Evolutionary conservation across 1,284 basidiomycete species (phyloP).

Genomic region (Ustilago hordei): DNA sequence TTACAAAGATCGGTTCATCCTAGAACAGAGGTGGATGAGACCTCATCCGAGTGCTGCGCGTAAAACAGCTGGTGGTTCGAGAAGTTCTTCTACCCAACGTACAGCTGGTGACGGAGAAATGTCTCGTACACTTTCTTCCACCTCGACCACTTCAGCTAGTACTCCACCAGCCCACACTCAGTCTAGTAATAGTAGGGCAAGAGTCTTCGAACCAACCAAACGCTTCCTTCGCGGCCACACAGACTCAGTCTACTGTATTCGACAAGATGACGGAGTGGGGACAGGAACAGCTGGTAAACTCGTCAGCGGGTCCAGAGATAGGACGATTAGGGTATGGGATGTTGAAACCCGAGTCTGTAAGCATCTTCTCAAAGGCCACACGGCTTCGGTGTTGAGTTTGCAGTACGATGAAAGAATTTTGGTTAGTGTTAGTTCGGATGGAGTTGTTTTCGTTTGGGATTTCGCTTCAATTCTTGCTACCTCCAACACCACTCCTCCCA

Average conservation of each 20-base stretch:
- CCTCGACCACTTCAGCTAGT: not conserved
- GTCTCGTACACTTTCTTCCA: constrained; percentile 11
- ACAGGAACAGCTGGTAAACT: constrained; percentile 45
- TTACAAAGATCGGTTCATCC: constrained; percentile 31
- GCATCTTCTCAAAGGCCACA: constrained; percentile 53
- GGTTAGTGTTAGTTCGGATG: constrained; percentile 57
- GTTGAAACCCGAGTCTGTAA: constrained; percentile 43
- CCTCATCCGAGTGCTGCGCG: constrained; percentile 1
- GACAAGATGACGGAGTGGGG: constrained; percentile 51
- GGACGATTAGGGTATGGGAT: constrained; percentile 61
- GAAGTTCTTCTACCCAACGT: not conserved
- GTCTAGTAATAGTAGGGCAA: not conserved
- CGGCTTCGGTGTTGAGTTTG: constrained; percentile 54
- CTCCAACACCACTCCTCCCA: not conserved
- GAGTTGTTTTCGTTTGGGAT: constrained; percentile 57
- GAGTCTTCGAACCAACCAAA: constrained; percentile 38
- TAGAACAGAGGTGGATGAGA: constrained; percentile 47
- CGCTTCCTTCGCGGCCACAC: constrained; percentile 51
- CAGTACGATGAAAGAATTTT: constrained; percentile 59
- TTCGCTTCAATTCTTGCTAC: constrained; percentile 37
- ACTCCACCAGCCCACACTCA: not conserved
- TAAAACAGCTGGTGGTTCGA: not conserved
- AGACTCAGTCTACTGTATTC: constrained; percentile 59
- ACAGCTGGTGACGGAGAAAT: constrained; percentile 8
- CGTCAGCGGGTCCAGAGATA: constrained; percentile 56